Evolutionary conservation across 768 basidiomycete genomes (phyloP).

Genomic region (Tricholomella constricta): DNA sequence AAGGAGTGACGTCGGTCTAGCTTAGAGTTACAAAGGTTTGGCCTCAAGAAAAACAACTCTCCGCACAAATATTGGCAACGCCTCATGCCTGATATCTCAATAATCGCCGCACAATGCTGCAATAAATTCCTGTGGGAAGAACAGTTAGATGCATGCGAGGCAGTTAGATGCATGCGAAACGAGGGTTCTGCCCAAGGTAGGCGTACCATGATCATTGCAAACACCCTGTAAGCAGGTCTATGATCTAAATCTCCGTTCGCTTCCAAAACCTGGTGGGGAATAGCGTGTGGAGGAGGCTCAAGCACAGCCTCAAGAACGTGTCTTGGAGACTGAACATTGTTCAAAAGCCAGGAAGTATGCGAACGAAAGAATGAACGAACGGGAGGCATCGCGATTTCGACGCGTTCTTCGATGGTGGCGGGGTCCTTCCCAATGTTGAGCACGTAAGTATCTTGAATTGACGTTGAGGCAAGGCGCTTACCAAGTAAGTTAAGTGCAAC

Average conservation of each 20-base stretch:
- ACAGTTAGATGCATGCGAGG: background rate
- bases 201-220: background rate
- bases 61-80: background rate
- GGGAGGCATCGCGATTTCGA: constrained; percentile 4
- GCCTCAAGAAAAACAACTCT: background rate
- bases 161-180: too few relatives aligned
- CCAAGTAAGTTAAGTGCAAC: constrained; percentile 5
- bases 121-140: background rate
- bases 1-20: background rate
- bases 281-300: background rate
- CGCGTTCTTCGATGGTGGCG: background rate
- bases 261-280: background rate
- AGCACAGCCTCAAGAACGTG: constrained; percentile 4
- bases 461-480: background rate
- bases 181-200: background rate
- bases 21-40: background rate
- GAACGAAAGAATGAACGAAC: background rate
- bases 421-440: background rate
- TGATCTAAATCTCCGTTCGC: background rate
- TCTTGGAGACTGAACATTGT: background rate
- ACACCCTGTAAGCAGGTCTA: background rate
- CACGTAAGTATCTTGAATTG: background rate
- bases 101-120: background rate
- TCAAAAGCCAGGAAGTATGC: background rate
- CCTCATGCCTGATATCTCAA: background rate